Evolutionary conservation across 805 yeast species (phyloP).

Genomic region (Tetrapisispora nanseiensis): DNA sequence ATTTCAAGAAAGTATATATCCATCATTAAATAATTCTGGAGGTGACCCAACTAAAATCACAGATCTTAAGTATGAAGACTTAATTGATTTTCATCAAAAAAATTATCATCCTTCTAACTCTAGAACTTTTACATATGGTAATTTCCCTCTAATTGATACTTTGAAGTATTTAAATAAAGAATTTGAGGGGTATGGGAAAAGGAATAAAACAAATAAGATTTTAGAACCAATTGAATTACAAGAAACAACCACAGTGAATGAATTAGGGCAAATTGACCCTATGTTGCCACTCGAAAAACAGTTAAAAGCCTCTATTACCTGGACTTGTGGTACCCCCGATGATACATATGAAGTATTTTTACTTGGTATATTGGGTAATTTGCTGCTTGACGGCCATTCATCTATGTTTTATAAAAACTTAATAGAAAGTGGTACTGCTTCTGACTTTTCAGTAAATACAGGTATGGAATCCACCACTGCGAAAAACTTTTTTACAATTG

Average conservation of each 20-base stretch:
- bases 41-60: slow-evolving; percentile 87
- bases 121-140: slow-evolving; percentile 80
- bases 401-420: slow-evolving; percentile 82
- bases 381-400: slow-evolving; percentile 84
- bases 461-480: slow-evolving; percentile 82
- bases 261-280: slow-evolving; percentile 76
- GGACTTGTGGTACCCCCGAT: slow-evolving; percentile 72
- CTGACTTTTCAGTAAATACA: slow-evolving; percentile 78
- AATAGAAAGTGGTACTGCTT: slow-evolving; percentile 75
- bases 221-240: slow-evolving; percentile 40
- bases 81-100: slow-evolving; percentile 61
- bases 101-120: slow-evolving; percentile 90
- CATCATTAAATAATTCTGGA: slow-evolving; percentile 80
- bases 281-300: slow-evolving; percentile 59
- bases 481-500: slow-evolving; percentile 68
- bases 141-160: slow-evolving; percentile 53
- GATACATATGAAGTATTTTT: slow-evolving; percentile 63
- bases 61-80: slow-evolving; percentile 59
- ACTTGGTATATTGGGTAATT: slow-evolving; percentile 56
- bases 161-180: slow-evolving; percentile 45
- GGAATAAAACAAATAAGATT: slow-evolving; percentile 23
- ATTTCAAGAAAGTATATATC: slow-evolving; percentile 75
- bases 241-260: slow-evolving; percentile 27
- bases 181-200: slow-evolving; percentile 44
- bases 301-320: slow-evolving; percentile 71